phyloP scores from a whole-genome alignment of 2,329 filamentous ascomycete genomes.

The Trichoderma cornu-damae region DNA sequence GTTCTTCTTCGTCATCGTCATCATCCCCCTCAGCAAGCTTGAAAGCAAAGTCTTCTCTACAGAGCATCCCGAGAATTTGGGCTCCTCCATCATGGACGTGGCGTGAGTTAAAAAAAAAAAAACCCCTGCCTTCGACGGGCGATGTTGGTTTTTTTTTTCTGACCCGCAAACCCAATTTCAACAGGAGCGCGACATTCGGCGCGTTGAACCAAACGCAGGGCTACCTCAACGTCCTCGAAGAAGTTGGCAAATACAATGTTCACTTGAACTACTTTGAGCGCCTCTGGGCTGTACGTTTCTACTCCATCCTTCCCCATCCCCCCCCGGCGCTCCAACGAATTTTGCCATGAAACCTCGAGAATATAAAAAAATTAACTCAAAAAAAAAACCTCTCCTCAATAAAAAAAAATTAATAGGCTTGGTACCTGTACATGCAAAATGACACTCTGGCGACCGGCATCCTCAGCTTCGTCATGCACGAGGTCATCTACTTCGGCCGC shows the following conservation, averaged over 20 bases:
- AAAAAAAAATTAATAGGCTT: constrained; percentile 52
- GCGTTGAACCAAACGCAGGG: constrained; percentile 45
- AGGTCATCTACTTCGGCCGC: constrained; percentile 89
- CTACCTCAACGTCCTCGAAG: constrained; percentile 56
- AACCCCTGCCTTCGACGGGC: no score
- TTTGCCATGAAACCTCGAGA: no score
- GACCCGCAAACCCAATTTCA: background rate
- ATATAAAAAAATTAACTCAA: background rate
- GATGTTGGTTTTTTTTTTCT: no score
- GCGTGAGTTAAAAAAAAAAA: no score
- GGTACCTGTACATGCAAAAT: constrained; percentile 98
- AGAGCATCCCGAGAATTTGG: constrained; percentile 4
- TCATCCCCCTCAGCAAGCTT: background rate
- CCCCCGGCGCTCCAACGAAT: background rate
- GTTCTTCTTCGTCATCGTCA: background rate
- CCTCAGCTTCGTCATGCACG: constrained; percentile 95
- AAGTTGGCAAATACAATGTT: constrained; percentile 69
- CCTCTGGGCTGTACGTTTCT: constrained; percentile 69
- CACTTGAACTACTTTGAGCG: constrained; percentile 81
- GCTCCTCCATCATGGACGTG: constrained; percentile 32
- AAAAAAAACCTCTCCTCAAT: background rate
- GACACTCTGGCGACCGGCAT: constrained; percentile 94
- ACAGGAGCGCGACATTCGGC: constrained; percentile 49
- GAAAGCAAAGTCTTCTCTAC: background rate
- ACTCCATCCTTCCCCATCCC: background rate